Conservation (phyloP, 495 filamentous ascomycete genomes). For the Tuber borchii region DNA sequence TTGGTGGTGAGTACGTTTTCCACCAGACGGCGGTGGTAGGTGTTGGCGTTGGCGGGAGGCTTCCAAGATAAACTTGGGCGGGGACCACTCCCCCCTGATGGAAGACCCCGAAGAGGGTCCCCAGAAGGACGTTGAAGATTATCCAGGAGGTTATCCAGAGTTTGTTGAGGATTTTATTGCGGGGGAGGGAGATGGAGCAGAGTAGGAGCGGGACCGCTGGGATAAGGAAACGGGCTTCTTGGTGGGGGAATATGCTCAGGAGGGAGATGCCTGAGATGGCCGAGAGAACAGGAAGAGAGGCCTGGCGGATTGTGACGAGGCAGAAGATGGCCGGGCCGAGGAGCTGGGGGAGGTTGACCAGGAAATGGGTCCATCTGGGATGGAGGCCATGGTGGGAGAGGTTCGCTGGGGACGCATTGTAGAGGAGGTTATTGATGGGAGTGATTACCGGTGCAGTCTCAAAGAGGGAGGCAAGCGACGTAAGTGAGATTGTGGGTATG, state of each 20-base stretch:
- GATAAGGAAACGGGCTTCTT: constrained; percentile 89
- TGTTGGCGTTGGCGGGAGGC: constrained; percentile 42
- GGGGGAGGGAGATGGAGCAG: constrained; percentile 64
- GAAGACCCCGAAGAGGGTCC: constrained; percentile 80
- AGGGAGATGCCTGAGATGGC: constrained; percentile 73
- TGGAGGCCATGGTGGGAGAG: constrained; percentile 86
- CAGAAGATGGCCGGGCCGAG: constrained; percentile 77
- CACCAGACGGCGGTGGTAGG: constrained; percentile 81
- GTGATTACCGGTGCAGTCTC: constrained; percentile 64
- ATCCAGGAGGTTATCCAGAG: constrained; percentile 68
- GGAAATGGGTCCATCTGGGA: constrained; percentile 80
- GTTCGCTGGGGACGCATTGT: constrained; percentile 71
- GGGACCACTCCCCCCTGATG: constrained; percentile 92
- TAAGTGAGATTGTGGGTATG: constrained; percentile 44
- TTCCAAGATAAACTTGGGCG: constrained; percentile 52
- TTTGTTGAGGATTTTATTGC: constrained; percentile 43
- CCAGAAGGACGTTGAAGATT: constrained; percentile 71
- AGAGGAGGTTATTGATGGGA: constrained; percentile 82
- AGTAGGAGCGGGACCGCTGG: constrained; percentile 84
- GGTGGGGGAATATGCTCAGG: constrained; percentile 80
- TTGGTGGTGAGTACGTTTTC: constrained; percentile 93
- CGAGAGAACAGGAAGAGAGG: constrained; percentile 57
- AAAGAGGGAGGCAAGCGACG: constrained; percentile 48
- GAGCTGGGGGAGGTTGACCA: constrained; percentile 79
- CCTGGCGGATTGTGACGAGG: constrained; percentile 54